These are phyloP conservation scores for Pleurotus platypus DNA, from an alignment of 768 basidiomycete genomes.

Conservation along the genomic window DNA sequence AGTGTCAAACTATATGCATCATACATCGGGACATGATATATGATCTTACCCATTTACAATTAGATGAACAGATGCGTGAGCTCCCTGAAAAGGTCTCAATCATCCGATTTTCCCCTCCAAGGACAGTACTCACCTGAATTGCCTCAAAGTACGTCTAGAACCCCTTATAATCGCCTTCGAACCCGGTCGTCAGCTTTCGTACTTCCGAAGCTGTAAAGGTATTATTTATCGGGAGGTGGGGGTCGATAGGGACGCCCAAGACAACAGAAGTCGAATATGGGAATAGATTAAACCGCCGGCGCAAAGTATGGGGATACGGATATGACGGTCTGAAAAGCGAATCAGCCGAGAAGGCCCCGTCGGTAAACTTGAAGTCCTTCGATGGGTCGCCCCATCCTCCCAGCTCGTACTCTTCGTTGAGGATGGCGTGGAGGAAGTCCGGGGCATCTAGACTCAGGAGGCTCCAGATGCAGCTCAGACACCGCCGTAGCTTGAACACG, in stretches of 20 bases:
- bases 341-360: constrained; percentile 41
- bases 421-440: constrained; percentile 14
- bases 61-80: constrained; percentile 26
- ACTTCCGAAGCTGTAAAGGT: constrained; percentile 21
- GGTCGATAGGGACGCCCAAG: constrained; percentile 15
- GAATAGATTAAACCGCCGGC: constrained; percentile 28
- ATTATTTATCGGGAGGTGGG: constrained; percentile 17
- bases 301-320: constrained; percentile 25
- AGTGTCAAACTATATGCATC: too few species aligned
- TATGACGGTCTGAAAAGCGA: constrained; percentile 48
- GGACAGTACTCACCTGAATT: constrained; percentile 16
- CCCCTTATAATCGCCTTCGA: constrained; percentile 24
- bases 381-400: constrained; percentile 19
- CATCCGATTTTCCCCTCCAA: background rate
- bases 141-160: constrained; percentile 26
- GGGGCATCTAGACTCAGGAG: background rate
- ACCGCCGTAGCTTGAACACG: background rate
- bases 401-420: constrained; percentile 14
- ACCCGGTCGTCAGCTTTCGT: constrained; percentile 19
- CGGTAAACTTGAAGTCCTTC: constrained; percentile 40
- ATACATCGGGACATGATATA: background rate
- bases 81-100: constrained; percentile 18
- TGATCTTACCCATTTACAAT: constrained; percentile 25
- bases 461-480: too few species aligned
- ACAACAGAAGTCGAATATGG: constrained; percentile 17